Evolutionary conservation across 2,329 filamentous ascomycete genomes (phyloP), one percentile per base, ranked within the genome.

Genomic region (Hymenoscyphus fructigenus): DNA sequence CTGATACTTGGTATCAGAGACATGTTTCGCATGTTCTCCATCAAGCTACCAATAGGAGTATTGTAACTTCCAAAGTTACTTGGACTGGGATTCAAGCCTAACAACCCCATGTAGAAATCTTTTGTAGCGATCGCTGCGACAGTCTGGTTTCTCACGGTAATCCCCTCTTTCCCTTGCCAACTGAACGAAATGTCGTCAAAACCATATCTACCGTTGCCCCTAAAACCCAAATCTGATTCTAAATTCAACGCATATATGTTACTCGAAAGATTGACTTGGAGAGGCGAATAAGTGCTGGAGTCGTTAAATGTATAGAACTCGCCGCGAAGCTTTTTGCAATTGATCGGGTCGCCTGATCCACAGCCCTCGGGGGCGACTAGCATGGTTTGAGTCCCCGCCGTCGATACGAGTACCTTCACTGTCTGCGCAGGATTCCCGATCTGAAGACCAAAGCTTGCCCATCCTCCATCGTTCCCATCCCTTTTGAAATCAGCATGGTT

Each of bases 341-440:
- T 64, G 34, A 44, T 41, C 64, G 80, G 76, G 44, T 82, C 83
- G 5, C 60, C 61, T 20, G 59, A 50, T 2, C 57, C 72, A 63
- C 86, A 89, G 62, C 86, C 87, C 66, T 82, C 79, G 0, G 82
- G 79, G 61, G 86, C 80, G 1, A 86, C 83, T 1, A 85, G 83
- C 88, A 88, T 91, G 55, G 89, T 86, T 75, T 91, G 87, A 44
- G 89, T 90, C 32, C 88, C 80, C 5, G 84, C 82, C 4, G 89
- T 92, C 71, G 88, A 91, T 61, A 88, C 79, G 4, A 84, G 77
- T 58, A 87, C 81, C 63, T 83, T 82, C 38, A 87, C 78, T 44
- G 77, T 75, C 68, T 85, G 83, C 10, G 77, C 74, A 15, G 84
- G 83, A 5, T 76, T 79, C 41, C 86, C 86, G 26, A 83, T 81